phyloP scores from a whole-genome alignment of 2,329 filamentous ascomycete species.

The Beauveria brongniartii region DNA sequence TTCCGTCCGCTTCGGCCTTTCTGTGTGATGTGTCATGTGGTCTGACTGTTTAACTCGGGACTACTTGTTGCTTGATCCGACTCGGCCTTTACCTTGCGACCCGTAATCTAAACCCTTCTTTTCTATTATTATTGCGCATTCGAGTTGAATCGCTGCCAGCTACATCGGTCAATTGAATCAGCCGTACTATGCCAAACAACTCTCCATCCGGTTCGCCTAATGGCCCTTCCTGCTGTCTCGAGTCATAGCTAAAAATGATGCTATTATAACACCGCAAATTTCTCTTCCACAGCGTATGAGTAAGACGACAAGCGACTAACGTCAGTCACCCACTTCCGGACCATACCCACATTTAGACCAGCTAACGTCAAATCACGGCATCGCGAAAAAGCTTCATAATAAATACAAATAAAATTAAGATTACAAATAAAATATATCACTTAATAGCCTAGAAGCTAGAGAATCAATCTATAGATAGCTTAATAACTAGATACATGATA shows the following conservation, averaged over 20 bases:
- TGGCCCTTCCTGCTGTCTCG: background rate
- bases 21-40: constrained; percentile 6
- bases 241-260: too few species aligned
- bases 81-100: background rate
- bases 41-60: constrained; percentile 1
- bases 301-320: background rate
- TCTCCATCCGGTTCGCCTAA: background rate
- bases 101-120: background rate
- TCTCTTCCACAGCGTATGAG: background rate
- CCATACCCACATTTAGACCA: too few species aligned
- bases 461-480: too few species aligned
- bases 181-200: background rate
- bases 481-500: too few species aligned
- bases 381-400: too few species aligned
- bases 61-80: background rate
- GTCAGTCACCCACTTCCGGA: too few species aligned
- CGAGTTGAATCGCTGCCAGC: background rate
- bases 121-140: background rate
- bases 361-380: too few species aligned
- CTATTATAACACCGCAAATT: background rate
- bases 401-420: too few species aligned
- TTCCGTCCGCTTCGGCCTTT: background rate
- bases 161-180: too few species aligned
- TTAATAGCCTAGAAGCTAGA: too few species aligned
- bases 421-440: too few species aligned